Evolutionary conservation across 2,329 filamentous ascomycete genomes (phyloP).

Genomic region (Pseudogymnoascus sp.): DNA sequence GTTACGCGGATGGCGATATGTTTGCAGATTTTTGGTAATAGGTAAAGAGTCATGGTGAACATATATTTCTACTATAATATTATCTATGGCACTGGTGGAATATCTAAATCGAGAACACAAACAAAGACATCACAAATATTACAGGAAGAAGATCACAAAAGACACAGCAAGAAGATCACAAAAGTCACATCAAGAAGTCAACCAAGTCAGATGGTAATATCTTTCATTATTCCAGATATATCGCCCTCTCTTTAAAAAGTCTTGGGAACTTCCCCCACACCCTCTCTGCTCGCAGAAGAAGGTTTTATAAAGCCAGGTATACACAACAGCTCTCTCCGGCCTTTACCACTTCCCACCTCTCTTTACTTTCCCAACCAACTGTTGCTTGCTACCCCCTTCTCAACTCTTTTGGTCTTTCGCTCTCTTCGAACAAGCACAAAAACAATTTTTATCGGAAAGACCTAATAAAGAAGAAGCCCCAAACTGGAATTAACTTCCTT

Average conservation of each 20-base stretch:
- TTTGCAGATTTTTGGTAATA: background rate
- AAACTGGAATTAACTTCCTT: background rate
- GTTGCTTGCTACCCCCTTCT: background rate
- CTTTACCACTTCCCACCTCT: background rate
- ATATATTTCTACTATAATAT: background rate
- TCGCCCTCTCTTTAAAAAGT: slow-evolving; percentile 6
- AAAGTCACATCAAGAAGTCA: background rate
- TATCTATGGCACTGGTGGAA: background rate
- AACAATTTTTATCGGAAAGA: slow-evolving; percentile 7
- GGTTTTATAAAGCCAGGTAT: background rate
- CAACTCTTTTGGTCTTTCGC: slow-evolving; percentile 6
- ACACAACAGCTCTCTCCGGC: background rate
- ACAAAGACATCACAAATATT: background rate
- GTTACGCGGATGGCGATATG: background rate
- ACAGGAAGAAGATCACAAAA: background rate
- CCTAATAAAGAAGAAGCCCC: background rate
- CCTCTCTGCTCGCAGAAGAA: slow-evolving; percentile 4
- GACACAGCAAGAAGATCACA: background rate
- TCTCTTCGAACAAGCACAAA: background rate
- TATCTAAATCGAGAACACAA: background rate
- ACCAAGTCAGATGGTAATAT: slow-evolving; percentile 2
- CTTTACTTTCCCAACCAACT: background rate
- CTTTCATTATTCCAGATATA: slow-evolving; percentile 8
- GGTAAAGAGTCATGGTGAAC: background rate
- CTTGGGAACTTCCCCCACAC: background rate